Percentiles rank a stretch among this genome's conserved stretches.
Conservation (phyloP, 257 asterid genomes). For the Solanum lycopersicoides region DNA sequence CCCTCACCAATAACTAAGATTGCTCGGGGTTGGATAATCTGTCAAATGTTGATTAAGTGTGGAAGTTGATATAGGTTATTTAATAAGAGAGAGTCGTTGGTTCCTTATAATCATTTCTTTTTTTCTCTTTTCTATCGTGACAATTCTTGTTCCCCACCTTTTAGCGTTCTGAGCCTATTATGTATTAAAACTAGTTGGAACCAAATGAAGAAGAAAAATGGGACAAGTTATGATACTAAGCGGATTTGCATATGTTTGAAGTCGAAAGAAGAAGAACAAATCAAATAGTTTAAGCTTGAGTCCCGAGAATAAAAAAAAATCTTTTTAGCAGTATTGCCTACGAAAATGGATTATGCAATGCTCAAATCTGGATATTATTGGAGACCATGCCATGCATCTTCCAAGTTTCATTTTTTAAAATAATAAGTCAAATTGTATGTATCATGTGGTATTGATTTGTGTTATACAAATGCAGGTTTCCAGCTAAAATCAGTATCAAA, state of each 20-base stretch:
- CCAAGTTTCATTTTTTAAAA: neutral
- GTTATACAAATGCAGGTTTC: neutral
- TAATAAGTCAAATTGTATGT: neutral
- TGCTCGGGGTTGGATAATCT: too few species aligned
- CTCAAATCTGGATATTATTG: neutral
- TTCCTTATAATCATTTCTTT: too few species aligned
- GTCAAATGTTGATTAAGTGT: too few species aligned
- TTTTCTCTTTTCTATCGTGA: too few species aligned
- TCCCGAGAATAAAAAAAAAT: fast-evolving
- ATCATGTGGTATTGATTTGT: neutral
- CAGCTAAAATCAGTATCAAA: neutral
- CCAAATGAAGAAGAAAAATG: neutral
- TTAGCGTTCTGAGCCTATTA: too few species aligned
- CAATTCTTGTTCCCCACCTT: too few species aligned
- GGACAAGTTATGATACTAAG: neutral
- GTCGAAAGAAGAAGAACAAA: too few species aligned
- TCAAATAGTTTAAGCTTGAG: fast-evolving
- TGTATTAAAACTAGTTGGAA: too few species aligned
- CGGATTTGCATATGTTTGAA: neutral
- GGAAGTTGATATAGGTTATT: too few species aligned
- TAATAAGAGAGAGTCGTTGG: too few species aligned
- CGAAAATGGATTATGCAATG: neutral
- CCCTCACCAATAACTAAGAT: too few species aligned
- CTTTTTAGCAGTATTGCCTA: neutral
- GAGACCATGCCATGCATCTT: neutral